Evolutionary conservation across 805 yeast genomes (phyloP).

Genomic region (Starmerella floris): DNA sequence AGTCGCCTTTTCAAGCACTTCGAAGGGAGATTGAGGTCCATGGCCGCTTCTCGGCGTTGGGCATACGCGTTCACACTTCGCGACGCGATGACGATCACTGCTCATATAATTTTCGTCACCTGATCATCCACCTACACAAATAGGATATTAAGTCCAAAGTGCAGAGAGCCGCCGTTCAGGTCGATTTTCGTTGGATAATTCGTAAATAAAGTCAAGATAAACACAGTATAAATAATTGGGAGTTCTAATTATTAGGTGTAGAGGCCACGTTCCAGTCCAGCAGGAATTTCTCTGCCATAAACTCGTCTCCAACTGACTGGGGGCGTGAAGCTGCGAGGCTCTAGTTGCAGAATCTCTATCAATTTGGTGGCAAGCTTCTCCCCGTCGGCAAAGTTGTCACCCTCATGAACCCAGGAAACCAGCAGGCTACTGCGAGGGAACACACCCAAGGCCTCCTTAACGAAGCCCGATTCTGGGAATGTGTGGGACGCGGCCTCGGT

Average conservation of each 20-base stretch:
- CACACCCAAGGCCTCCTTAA: conserved; percentile 20
- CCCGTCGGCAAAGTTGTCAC: conserved; percentile 75
- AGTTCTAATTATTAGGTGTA: conserved; percentile 36
- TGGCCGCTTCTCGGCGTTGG: no score
- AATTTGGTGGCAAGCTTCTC: conserved; percentile 34
- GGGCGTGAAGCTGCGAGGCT: conserved; percentile 10
- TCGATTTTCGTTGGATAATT: no score
- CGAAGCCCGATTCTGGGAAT: conserved; percentile 28
- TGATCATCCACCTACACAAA: no score
- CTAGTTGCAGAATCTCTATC: conserved; percentile 23
- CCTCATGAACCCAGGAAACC: conserved; percentile 65
- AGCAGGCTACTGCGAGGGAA: conserved; percentile 19
- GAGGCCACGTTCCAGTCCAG: conserved; percentile 64
- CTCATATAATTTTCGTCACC: no score
- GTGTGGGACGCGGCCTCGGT: conserved; percentile 3
- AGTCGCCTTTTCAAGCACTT: background rate
- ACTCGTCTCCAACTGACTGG: conserved; percentile 80
- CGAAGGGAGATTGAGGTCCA: no score
- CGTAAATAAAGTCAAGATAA: no score
- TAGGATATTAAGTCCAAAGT: no score
- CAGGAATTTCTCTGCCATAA: conserved; percentile 61
- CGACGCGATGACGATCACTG: no score
- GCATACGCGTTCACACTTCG: no score
- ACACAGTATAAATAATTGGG: background rate
- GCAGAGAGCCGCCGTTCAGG: no score